phyloP scores from a whole-genome alignment of 768 basidiomycete species.

The Boletus fagicola region DNA sequence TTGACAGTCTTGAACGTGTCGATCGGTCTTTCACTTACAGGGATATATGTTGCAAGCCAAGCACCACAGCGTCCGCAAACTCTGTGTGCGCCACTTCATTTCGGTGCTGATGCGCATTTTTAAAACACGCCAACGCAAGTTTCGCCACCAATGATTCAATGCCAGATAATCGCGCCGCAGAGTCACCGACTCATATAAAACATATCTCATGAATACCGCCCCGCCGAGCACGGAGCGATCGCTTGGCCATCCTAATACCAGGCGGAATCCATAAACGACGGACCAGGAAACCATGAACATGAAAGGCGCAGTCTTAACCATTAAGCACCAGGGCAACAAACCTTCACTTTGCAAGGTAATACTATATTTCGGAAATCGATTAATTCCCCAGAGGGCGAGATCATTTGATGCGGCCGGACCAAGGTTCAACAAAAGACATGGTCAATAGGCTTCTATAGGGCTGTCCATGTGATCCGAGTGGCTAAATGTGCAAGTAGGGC shows the following conservation, averaged over 20 bases:
- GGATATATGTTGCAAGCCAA: slow-evolving; percentile 1
- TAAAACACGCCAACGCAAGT: slow-evolving; percentile 15
- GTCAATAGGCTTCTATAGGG: slow-evolving; percentile 23
- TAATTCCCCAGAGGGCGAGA: slow-evolving; percentile 25
- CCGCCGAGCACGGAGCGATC: slow-evolving; percentile 24
- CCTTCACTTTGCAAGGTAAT: slow-evolving; percentile 14
- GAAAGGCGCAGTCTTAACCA: slow-evolving; percentile 11
- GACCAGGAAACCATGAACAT: slow-evolving; percentile 1
- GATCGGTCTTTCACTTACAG: slow-evolving; percentile 5
- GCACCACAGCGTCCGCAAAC: slow-evolving; percentile 7
- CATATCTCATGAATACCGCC: slow-evolving; percentile 14
- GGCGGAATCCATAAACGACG: slow-evolving; percentile 1
- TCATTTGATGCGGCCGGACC: slow-evolving; percentile 21
- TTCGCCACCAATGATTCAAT: slow-evolving; percentile 6
- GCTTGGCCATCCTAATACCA: slow-evolving; percentile 3
- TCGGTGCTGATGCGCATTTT: slow-evolving; percentile 9
- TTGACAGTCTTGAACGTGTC: slow-evolving; percentile 8
- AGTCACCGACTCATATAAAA: slow-evolving; percentile 16
- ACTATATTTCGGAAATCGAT: slow-evolving; percentile 2
- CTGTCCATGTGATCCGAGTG: slow-evolving; percentile 30
- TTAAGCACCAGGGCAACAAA: slow-evolving; percentile 9
- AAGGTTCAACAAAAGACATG: slow-evolving; percentile 20
- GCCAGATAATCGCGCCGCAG: slow-evolving; percentile 22
- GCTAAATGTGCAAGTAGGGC: slow-evolving; percentile 16
- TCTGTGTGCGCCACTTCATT: slow-evolving; percentile 20